Evolutionary conservation across 75 land plant species (phyloP).

Genomic region (Gnetum montanum): DNA sequence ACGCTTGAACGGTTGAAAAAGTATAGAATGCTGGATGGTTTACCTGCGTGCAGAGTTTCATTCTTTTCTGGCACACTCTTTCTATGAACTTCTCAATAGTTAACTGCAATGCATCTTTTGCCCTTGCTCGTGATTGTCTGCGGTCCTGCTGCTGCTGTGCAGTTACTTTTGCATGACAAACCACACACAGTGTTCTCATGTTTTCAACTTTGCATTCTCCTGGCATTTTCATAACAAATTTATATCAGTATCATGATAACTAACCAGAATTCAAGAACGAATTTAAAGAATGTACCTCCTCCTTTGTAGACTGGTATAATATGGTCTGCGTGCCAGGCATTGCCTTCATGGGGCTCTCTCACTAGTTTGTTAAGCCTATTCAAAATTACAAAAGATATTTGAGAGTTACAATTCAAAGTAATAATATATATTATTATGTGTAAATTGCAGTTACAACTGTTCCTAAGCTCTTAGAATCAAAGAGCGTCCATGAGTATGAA

Average conservation of each 20-base stretch:
- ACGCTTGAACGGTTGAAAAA: no score
- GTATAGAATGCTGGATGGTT: neutral
- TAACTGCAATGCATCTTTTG: conserved; percentile 42
- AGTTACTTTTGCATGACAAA: conserved; percentile 87
- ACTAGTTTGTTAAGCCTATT: conserved; percentile 76
- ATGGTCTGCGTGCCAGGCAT: conserved; percentile 99
- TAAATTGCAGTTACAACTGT: no score
- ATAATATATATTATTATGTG: no score
- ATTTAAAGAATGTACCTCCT: conserved; percentile 62
- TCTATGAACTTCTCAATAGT: conserved; percentile 29
- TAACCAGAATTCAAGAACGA: neutral
- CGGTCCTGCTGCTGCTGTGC: conserved; percentile 57
- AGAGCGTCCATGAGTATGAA: neutral
- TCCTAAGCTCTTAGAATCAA: neutral
- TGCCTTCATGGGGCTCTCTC: conserved; percentile 70
- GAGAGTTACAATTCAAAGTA: neutral
- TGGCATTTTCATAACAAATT: conserved; percentile 12
- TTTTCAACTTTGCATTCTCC: conserved; percentile 93
- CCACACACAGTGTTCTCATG: conserved; percentile 92
- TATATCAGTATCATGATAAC: neutral
- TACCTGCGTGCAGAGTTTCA: conserved; percentile 10
- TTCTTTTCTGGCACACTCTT: conserved; percentile 7
- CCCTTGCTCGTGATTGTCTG: conserved; percentile 14
- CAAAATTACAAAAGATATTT: conserved; percentile 8
- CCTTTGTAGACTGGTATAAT: conserved; percentile 82